Conservation (phyloP, 352 stramenopile genomes). For the Globisporangium recalcitrans region DNA sequence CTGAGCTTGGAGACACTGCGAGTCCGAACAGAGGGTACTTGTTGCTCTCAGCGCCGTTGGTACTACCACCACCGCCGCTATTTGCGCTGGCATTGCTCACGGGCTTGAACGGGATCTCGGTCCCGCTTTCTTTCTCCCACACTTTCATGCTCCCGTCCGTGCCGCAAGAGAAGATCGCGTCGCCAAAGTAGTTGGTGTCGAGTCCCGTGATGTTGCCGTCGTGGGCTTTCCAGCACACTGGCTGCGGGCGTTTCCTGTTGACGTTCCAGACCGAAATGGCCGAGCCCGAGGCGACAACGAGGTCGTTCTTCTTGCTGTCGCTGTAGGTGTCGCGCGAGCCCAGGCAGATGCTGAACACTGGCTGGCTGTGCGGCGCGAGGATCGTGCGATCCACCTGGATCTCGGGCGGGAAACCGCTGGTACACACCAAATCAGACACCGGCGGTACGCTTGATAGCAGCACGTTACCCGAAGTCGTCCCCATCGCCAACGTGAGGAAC, state of each 20-base stretch:
- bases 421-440: background rate
- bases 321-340: conserved; percentile 44
- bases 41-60: background rate
- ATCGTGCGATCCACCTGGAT: conserved; percentile 48
- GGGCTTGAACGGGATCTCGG: conserved; percentile 20
- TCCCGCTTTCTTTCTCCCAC: conserved; percentile 48
- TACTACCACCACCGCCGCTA: background rate
- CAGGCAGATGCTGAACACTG: conserved; percentile 53
- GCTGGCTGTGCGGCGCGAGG: conserved; percentile 47
- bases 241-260: conserved; percentile 37
- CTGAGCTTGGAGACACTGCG: conserved; percentile 62
- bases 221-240: conserved; percentile 53
- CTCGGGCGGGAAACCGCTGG: conserved; percentile 9
- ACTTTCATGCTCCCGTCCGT: conserved; percentile 59
- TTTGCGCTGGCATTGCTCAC: background rate
- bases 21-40: conserved; percentile 75
- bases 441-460: conserved; percentile 42
- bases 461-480: conserved; percentile 58
- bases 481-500: conserved; percentile 41
- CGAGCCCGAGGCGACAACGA: conserved; percentile 57
- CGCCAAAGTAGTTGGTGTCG: conserved; percentile 55
- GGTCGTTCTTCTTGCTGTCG: conserved; percentile 44
- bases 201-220: conserved; percentile 64
- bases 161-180: conserved; percentile 53
- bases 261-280: conserved; percentile 72